phyloP scores from a whole-genome alignment of 179 eudicot genomes.

The Vitellaria paradoxa region DNA sequence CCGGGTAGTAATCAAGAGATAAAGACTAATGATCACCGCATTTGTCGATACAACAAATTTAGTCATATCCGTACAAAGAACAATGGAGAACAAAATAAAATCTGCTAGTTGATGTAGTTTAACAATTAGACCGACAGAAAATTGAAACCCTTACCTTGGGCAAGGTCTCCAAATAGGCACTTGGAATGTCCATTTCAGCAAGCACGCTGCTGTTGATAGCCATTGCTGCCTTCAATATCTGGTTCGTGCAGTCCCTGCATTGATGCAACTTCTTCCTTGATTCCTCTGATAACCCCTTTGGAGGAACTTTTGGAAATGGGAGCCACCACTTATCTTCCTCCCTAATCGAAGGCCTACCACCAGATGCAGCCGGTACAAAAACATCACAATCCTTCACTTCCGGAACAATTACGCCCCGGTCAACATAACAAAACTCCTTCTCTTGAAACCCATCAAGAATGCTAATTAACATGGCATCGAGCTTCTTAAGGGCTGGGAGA shows the following conservation, averaged over 20 bases:
- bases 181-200: conserved; percentile 92
- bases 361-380: conserved; percentile 24
- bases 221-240: conserved; percentile 93
- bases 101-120: neutral
- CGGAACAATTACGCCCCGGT: conserved; percentile 45
- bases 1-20: too few species aligned
- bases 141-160: conserved; percentile 64
- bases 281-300: conserved; percentile 71
- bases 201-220: conserved; percentile 87
- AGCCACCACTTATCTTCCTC: conserved; percentile 99
- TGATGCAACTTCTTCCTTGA: conserved; percentile 83
- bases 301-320: conserved; percentile 81
- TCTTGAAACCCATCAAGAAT: conserved; percentile 89
- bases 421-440: conserved; percentile 79
- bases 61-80: neutral
- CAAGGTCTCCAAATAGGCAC: conserved; percentile 72
- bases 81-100: neutral
- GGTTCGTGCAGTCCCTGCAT: conserved; percentile 84
- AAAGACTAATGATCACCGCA: too few species aligned
- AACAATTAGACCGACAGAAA: neutral
- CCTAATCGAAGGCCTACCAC: conserved; percentile 75
- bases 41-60: neutral
- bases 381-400: conserved; percentile 40
- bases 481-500: conserved; percentile 89
- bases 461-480: conserved; percentile 76